Conservation (phyloP, 2,329 filamentous ascomycete species). For the Raffaelea albimanens region DNA sequence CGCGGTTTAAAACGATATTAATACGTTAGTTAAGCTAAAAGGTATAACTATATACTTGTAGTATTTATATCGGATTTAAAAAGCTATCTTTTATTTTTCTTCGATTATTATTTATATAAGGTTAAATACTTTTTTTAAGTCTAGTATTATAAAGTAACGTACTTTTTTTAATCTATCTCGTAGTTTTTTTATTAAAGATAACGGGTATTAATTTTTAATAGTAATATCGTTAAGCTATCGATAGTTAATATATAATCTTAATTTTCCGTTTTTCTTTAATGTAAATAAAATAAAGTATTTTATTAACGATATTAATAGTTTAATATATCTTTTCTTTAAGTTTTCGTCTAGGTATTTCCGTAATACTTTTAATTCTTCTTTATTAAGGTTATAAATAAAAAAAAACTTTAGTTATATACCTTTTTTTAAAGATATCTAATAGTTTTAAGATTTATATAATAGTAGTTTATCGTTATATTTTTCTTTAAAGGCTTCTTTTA, state of each 20-base stretch:
- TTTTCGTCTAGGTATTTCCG: constrained; percentile 5
- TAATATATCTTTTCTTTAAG: constrained; percentile 5
- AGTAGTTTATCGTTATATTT: too few relatives aligned
- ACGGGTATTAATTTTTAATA: too few relatives aligned
- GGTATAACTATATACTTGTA: constrained; percentile 23
- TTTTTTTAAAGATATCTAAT: not conserved
- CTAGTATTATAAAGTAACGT: not conserved
- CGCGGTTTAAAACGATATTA: constrained; percentile 3
- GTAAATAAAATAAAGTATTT: constrained; percentile 7
- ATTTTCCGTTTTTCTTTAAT: constrained; percentile 4
- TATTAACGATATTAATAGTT: constrained; percentile 5
- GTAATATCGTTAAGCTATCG: too few relatives aligned
- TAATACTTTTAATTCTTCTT: constrained; percentile 2
- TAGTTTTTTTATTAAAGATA: too few relatives aligned
- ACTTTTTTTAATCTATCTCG: not conserved
- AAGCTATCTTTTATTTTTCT: constrained; percentile 9
- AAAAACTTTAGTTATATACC: not conserved
- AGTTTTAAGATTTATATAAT: too few relatives aligned
- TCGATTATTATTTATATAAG: not conserved
- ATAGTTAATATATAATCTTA: too few relatives aligned
- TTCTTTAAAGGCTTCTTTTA: too few relatives aligned
- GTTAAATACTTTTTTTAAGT: not conserved
- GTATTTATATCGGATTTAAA: constrained; percentile 16
- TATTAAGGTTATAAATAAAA: not conserved
- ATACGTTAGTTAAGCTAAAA: constrained; percentile 18